Evolutionary conservation across 805 yeast species (phyloP).

Genomic region (Lipomyces yamanashiensis): DNA sequence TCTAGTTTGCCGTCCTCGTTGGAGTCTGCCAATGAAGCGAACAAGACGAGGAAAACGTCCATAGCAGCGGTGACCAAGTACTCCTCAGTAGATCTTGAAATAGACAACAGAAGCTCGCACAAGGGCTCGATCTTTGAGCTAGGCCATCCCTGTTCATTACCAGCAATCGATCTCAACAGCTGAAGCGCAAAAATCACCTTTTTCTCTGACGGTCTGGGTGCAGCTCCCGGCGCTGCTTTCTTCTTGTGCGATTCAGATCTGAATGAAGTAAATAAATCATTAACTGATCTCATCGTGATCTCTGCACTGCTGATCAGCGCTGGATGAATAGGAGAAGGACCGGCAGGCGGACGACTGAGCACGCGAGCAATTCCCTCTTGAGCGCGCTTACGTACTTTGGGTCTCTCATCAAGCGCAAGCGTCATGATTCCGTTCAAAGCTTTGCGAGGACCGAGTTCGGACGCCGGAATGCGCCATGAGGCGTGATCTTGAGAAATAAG

Average conservation of each 20-base stretch:
- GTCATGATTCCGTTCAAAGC: constrained; percentile 79
- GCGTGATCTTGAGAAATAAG: constrained; percentile 77
- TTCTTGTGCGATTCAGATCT: constrained; percentile 44
- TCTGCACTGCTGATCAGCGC: constrained; percentile 75
- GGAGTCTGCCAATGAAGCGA: constrained; percentile 58
- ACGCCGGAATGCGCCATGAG: constrained; percentile 64
- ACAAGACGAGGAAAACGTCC: constrained; percentile 79
- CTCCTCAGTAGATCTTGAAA: constrained; percentile 83
- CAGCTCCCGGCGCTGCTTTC: constrained; percentile 41
- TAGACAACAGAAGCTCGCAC: constrained; percentile 74
- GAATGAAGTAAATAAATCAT: constrained; percentile 49
- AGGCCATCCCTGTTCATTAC: constrained; percentile 85
- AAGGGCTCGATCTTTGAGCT: constrained; percentile 65
- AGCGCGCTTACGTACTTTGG: constrained; percentile 94
- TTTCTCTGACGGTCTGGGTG: constrained; percentile 38
- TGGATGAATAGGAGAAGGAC: constrained; percentile 78
- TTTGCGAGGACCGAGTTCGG: constrained; percentile 61
- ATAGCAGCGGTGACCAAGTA: constrained; percentile 81
- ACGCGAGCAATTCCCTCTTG: constrained; percentile 79
- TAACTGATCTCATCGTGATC: constrained; percentile 62
- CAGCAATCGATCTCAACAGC: constrained; percentile 64
- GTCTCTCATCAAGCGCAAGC: constrained; percentile 78
- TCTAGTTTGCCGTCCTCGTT: constrained; percentile 55
- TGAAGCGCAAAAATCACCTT: constrained; percentile 75
- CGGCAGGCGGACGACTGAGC: constrained; percentile 69